Percentiles rank a stretch among this genome's conserved stretches.
Evolutionary conservation across 805 yeast genomes (phyloP).

Genomic region (Brettanomyces sp.): DNA sequence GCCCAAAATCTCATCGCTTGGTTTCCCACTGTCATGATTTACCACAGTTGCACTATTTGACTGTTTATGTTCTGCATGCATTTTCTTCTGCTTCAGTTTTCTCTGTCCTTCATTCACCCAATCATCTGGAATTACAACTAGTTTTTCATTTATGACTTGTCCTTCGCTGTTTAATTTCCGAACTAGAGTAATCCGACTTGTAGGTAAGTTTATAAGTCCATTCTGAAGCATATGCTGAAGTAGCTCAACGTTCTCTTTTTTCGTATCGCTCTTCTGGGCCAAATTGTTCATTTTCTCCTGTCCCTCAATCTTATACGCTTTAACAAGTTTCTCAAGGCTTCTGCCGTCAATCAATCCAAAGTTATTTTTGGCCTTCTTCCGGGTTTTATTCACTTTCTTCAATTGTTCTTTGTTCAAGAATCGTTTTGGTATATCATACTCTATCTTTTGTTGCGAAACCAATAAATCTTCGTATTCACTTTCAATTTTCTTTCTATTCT

Average conservation of each 20-base stretch:
- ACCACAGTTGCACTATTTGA: not conserved
- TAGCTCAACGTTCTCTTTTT: slow-evolving; percentile 7
- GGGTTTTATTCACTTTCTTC: slow-evolving; percentile 2
- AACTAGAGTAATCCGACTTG: slow-evolving; percentile 12
- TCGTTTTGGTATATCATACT: slow-evolving; percentile 10
- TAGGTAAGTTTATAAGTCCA: slow-evolving; percentile 15
- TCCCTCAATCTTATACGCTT: slow-evolving; percentile 11
- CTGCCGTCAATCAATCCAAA: slow-evolving; percentile 11
- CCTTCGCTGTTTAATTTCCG: slow-evolving; percentile 7
- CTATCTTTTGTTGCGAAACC: slow-evolving; percentile 6
- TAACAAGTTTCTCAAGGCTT: slow-evolving; percentile 13
- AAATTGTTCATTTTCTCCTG: slow-evolving; percentile 1
- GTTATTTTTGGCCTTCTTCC: slow-evolving; percentile 4
- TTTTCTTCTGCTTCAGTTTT: slow-evolving; percentile 4
- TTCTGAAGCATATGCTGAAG: slow-evolving; percentile 12
- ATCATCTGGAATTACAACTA: slow-evolving; percentile 17
- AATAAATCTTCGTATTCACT: slow-evolving; percentile 10
- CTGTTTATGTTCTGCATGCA: not conserved
- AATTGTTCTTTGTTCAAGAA: slow-evolving; percentile 9
- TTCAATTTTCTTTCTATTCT: slow-evolving; percentile 16
- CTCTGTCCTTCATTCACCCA: slow-evolving; percentile 7
- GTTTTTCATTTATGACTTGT: slow-evolving; percentile 12
- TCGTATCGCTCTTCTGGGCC: slow-evolving; percentile 8
- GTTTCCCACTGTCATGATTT: not conserved
- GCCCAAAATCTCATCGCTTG: slow-evolving; percentile 8